Percentiles rank a stretch among this genome's conserved stretches.
Evolutionary conservation across 192 early-diverging fungal genomes (phyloP).

Genomic region (Phlyctochytrium arcticum): DNA sequence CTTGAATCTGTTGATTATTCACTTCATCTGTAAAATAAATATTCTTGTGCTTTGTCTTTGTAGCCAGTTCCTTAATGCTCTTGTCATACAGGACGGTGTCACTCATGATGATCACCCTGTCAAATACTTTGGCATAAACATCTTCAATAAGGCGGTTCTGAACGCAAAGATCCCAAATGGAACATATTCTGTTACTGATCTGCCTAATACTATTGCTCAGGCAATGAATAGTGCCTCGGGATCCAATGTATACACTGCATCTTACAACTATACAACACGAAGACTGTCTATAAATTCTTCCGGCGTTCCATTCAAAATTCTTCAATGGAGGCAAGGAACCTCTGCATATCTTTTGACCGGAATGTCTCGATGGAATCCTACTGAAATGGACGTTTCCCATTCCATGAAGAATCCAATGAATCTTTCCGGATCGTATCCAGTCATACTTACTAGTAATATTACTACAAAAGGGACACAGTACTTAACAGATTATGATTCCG

Average conservation of each 20-base stretch:
- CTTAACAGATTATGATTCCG: neutral
- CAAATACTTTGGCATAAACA: too few relatives aligned
- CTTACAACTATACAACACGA: neutral
- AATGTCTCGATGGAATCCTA: neutral
- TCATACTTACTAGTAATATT: too few relatives aligned
- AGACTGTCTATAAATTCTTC: neutral
- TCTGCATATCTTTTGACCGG: neutral
- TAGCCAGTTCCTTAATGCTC: neutral
- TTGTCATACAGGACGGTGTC: neutral
- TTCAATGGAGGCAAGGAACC: neutral
- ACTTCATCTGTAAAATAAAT: neutral
- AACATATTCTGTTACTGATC: neutral
- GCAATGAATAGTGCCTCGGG: neutral
- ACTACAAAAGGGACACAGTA: neutral
- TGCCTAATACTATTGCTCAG: neutral
- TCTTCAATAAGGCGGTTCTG: neutral
- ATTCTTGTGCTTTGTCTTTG: conserved; percentile 8
- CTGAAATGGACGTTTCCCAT: neutral
- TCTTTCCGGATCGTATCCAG: too few relatives aligned
- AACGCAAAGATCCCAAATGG: neutral
- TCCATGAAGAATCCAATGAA: neutral
- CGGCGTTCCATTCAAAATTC: neutral
- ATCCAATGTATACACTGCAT: neutral
- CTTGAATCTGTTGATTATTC: neutral
- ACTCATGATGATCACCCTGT: neutral